Base-by-base conservation (phyloP, 2,329 filamentous ascomycete species). In the Aspergillus quadrilineatus region DNA sequence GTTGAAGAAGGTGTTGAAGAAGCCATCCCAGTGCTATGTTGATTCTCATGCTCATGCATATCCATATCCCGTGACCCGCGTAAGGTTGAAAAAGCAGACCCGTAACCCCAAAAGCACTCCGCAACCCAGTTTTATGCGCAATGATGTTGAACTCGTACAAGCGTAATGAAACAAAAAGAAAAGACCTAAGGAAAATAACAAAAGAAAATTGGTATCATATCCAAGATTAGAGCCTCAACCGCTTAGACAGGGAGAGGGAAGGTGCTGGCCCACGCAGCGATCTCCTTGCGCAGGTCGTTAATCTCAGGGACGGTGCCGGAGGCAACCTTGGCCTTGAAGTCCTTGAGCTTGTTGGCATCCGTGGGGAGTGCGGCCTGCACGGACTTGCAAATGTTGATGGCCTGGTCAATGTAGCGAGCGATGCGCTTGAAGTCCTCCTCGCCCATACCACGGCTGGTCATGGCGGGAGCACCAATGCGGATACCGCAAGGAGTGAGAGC, bases 281-380 rank as follows among this genome's bases (percentile, higher is more conserved):
- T 92, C 84, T 97, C 93, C 81, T 91, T 89, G 81, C 87, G 89
- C 74, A 96, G 83, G 66, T 83, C 84, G 74, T 89, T 87, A 79
- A 99, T 93, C 81, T 92, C 89, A 60, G 85, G 77, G 48, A 96
- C 82, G 71, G 88, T 84, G 63, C 91, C 92, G 65, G 82, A 80
- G 57, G 89, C 85, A 60, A 96, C 90, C 85, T 91, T 93, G 74
- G 86, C 87, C 84, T 93, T 95, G 89, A 99, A 97, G 83, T 99
- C 94, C 87, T 97, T 97, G 77, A 96, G 90, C 87, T 95, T 97
- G 87, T 97, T 99, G 71, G 90, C 91, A 78, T 94, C 89, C 86
- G 97, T 97, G 75, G 94, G 93, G 26, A 97, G 85, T 63, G 83
- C 80, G 58, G 74, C 82, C 82, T 97, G 94, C 68, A 96, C 82